Conservation (phyloP, 2,329 filamentous ascomycete species). For the Lasiodiplodia sp. region DNA sequence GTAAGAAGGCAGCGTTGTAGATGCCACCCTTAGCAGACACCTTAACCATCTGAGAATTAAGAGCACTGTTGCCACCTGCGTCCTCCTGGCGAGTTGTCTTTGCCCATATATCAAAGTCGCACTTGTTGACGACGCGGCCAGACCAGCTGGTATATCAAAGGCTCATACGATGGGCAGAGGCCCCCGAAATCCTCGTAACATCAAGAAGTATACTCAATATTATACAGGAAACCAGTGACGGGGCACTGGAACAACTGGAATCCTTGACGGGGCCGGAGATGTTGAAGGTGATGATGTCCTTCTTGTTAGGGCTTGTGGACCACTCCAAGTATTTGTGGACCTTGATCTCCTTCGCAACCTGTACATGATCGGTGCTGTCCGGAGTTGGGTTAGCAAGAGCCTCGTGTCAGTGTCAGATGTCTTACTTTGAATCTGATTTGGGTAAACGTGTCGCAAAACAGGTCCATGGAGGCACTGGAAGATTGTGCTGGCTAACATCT, state of each 20-base stretch:
- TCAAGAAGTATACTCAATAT: too few species aligned
- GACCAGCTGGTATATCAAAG: not conserved
- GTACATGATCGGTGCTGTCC: too few species aligned
- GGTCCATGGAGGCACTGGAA: too few species aligned
- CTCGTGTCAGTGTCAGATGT: too few species aligned
- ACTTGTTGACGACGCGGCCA: not conserved
- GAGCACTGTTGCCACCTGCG: too few species aligned
- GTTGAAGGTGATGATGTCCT: conserved; percentile 85
- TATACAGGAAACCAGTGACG: too few species aligned
- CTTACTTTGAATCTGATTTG: too few species aligned
- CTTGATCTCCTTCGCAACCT: conserved; percentile 88
- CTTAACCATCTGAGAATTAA: not conserved
- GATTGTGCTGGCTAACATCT: too few species aligned
- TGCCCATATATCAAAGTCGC: not conserved
- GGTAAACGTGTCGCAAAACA: too few species aligned
- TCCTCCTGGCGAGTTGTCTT: not conserved
- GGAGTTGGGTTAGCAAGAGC: too few species aligned
- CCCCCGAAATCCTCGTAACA: too few species aligned
- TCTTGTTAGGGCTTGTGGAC: conserved; percentile 58
- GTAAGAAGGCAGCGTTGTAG: not conserved
- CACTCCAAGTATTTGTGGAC: conserved; percentile 88
- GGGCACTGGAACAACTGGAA: conserved; percentile 37
- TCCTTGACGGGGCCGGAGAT: conserved; percentile 89
- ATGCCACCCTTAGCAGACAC: not conserved
- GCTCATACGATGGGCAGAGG: not conserved